Conservation (phyloP, 2,329 filamentous ascomycete genomes). For the Xylariales sp. region DNA sequence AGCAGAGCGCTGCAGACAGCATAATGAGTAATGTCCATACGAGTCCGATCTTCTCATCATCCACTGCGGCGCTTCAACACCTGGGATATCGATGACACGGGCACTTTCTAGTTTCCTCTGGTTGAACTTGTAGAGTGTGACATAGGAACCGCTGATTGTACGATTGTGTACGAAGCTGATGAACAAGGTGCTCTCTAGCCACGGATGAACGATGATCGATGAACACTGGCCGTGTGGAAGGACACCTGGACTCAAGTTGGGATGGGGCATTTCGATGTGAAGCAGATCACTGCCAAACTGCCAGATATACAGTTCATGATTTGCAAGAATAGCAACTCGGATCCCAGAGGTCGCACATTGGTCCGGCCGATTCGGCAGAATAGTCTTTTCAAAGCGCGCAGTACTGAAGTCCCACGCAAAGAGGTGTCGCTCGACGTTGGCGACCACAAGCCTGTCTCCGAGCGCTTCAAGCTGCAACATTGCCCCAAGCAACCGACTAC, state of each 20-base stretch:
- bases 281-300: neutral
- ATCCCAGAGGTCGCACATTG: constrained; percentile 1
- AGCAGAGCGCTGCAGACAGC: no score
- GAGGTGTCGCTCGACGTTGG: constrained; percentile 1
- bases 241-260: no score
- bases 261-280: no score
- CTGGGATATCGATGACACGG: no score
- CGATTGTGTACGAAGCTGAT: neutral
- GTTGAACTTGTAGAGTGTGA: neutral
- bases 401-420: constrained; percentile 3
- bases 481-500: neutral
- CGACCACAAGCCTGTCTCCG: constrained; percentile 4
- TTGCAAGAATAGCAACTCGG: neutral
- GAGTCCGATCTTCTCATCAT: no score
- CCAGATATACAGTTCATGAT: neutral
- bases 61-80: no score
- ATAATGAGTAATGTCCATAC: no score
- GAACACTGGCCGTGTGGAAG: no score
- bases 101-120: neutral
- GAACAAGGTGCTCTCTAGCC: neutral
- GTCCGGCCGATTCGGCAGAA: neutral
- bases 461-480: neutral
- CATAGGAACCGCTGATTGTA: neutral
- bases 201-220: neutral
- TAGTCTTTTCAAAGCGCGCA: neutral